Evolutionary conservation across 495 filamentous ascomycete genomes (phyloP).

Genomic region (Neurospora sublineolata): DNA sequence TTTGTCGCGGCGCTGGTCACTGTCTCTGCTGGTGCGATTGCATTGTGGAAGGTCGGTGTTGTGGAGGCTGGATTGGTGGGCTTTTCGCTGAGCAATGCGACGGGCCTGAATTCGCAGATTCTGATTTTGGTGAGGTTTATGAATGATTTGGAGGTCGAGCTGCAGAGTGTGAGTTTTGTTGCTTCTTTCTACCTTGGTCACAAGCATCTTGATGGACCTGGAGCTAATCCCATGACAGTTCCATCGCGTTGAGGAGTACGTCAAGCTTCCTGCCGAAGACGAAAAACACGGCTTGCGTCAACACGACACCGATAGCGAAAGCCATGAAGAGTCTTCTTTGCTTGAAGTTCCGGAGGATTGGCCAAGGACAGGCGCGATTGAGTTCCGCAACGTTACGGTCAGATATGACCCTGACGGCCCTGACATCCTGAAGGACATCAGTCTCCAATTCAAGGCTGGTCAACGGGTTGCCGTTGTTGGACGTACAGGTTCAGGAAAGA

Average conservation of each 20-base stretch:
- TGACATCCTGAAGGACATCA: constrained; percentile 40
- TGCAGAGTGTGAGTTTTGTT: constrained; percentile 29
- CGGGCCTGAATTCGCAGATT: constrained; percentile 36
- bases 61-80: constrained; percentile 36
- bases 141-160: constrained; percentile 39
- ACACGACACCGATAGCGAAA: constrained; percentile 10
- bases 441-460: constrained; percentile 39
- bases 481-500: constrained; percentile 50
- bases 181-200: not conserved
- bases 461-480: constrained; percentile 46
- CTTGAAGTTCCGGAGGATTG: constrained; percentile 25
- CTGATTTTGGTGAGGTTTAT: constrained; percentile 32
- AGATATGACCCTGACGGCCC: constrained; percentile 36
- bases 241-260: constrained; percentile 39
- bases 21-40: constrained; percentile 34
- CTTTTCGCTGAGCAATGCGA: constrained; percentile 39
- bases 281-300: constrained; percentile 12
- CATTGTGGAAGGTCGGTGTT: constrained; percentile 28
- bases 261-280: constrained; percentile 34
- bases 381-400: constrained; percentile 39
- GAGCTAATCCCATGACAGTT: constrained; percentile 15
- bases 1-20: constrained; percentile 37
- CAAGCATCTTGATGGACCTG: not conserved
- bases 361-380: constrained; percentile 36
- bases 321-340: constrained; percentile 9